Base-by-base conservation (phyloP, 805 yeast species). In the Ogataea trehaloabstinens region DNA sequence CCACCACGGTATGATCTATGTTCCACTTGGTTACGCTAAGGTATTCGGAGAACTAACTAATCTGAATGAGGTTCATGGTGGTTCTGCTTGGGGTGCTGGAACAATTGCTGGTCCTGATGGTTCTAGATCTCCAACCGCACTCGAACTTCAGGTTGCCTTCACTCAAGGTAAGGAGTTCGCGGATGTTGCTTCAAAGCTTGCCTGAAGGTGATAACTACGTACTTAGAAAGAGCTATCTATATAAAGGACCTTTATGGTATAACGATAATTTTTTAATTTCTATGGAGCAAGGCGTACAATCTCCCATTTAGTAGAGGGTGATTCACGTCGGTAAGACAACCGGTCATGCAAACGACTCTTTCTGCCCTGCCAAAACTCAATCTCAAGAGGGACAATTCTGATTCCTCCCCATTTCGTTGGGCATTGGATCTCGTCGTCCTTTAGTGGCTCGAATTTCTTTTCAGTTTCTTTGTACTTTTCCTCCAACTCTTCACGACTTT, bases 351-450 rank as follows among this genome's bases (percentile, higher is more conserved):
- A 69, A 60, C 99, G 76, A 56, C 86, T 82, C 43, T 75, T 71
- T 47, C 99, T 79, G 13, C 99, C 99, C 67, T 93, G 99, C 97
- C 98, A 93, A 58, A 91, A 93, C 66, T 93, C 99, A 49, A 91
- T 75, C 57, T 88, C 95, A 32, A 86, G 66, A 4, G 99, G 99
- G 29, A 84, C 79, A 13, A 93, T 72, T 55, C 95, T 74, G 35
- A 93, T 59, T 0, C 99, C 99, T 38, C 98, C 99, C 99, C 99
- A 93, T 59, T 69, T 82, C 24, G 85, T 90, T 12, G 99, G 99
- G 48, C 95, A 84, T 20, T 95, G 95, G 31, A 93, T 78, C 27
- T 80, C 79, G 24, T 76, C 76, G 37, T 74, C 83, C 27, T 49
- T 47, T 6, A 46, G 27, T 28, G 72, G 79, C 46, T 78, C 75